Base-by-base conservation (phyloP, 2,329 filamentous ascomycete species). In the Alternaria sp. region DNA sequence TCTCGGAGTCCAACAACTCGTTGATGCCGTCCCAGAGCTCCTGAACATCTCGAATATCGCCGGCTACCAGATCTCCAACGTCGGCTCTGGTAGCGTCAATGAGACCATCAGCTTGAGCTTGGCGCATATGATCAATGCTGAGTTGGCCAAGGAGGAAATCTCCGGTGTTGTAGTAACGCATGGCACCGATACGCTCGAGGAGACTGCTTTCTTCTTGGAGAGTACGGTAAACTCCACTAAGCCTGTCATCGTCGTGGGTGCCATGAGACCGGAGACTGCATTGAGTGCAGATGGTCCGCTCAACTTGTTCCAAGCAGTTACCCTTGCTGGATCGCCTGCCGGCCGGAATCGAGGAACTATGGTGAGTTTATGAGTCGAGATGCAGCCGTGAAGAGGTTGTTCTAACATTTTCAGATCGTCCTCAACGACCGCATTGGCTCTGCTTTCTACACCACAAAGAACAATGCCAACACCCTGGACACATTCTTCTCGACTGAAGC, bases 131-230 rank as follows among this genome's bases (percentile, higher is more conserved):
- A 83, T 88, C 54, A 83, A 85, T 57, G 67, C 69, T 12, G 84
- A 85, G 57, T 78, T 87, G 4, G 81, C 82, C 27, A 80, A 80
- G 59, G 70, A 73, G 0, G 76, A 79, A 1, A 74, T 82, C 40
- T 67, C 74, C 10, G 76, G 86, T 36, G 85, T 84, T 7, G 85
- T 89, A 6, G 78, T 90, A 54, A 89, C 88, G 0, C 88, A 90
- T 67, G 88, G 88, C 49, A 90, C 88, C 9, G 88, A 90, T 68
- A 89, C 86, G 0, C 80, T 90, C 1, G 87, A 89, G 68, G 87
- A 90, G 74, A 85, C 85, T 0, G 85, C 87, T 9, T 89, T 89
- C 78, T 89, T 89, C 78, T 78, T 90, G 9, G 85, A 89, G 63
- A 76, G 86, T 4, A 87, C 85, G 0, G 73, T 89, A 34, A 83